phyloP scores from a whole-genome alignment of 192 early-diverging fungal genomes.

The Funneliformis geosporum region DNA sequence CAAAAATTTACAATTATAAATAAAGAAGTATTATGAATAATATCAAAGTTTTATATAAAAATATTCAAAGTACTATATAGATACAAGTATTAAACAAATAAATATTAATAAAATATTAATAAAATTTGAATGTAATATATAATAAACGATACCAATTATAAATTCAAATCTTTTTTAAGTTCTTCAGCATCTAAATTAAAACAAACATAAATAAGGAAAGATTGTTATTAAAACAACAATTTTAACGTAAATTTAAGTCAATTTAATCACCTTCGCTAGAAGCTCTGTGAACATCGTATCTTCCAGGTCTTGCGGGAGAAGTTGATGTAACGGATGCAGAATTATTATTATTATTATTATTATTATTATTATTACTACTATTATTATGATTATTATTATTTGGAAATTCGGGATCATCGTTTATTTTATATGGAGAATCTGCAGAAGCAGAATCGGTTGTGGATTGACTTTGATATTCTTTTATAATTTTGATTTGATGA shows the following conservation, averaged over 20 bases:
- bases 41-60: no score
- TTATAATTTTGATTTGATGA: background rate
- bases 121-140: background rate
- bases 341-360: background rate
- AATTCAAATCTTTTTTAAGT: background rate
- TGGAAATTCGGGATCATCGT: background rate
- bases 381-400: background rate
- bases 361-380: background rate
- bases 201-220: background rate
- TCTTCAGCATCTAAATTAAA: conserved; percentile 6
- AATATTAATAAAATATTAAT: background rate
- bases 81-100: background rate
- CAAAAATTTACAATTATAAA: no score
- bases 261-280: background rate
- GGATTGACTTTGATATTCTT: background rate
- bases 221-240: no score
- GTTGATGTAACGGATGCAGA: background rate
- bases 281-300: background rate
- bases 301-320: background rate
- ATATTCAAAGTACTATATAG: background rate
- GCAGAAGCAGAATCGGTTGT: background rate
- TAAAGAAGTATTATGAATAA: background rate
- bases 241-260: background rate
- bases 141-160: background rate
- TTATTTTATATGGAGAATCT: background rate